Conservation (phyloP, 345 rosid species). For the Arabis hirsuta region DNA sequence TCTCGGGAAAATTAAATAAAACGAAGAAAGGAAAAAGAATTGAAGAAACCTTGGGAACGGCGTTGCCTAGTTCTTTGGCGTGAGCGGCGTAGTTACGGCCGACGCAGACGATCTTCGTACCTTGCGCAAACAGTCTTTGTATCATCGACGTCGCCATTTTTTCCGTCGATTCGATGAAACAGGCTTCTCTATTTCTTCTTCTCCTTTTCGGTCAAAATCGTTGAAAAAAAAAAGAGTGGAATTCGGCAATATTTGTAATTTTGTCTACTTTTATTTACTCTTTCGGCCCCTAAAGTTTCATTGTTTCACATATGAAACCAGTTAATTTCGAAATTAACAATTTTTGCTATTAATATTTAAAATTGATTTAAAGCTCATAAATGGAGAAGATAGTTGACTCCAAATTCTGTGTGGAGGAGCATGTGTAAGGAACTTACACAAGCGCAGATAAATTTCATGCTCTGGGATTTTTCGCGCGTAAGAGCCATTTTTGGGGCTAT, state of each 20-base stretch:
- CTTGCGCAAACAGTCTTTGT: constrained; percentile 63
- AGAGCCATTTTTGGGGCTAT: too few relatives aligned
- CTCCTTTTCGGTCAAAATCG: neutral
- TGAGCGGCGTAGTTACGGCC: constrained; percentile 99
- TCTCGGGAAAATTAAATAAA: neutral
- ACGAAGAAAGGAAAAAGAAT: too few relatives aligned
- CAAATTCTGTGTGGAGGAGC: too few relatives aligned
- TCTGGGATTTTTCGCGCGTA: too few relatives aligned
- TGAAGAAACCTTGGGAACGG: constrained; percentile 78
- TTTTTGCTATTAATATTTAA: neutral
- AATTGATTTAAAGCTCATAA: too few relatives aligned
- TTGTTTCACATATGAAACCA: neutral
- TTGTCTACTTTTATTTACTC: neutral
- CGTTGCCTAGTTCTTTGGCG: constrained; percentile 97
- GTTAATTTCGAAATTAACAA: neutral
- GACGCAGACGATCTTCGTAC: constrained; percentile 92
- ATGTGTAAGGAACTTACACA: too few relatives aligned
- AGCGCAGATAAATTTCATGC: too few relatives aligned
- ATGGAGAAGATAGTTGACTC: too few relatives aligned
- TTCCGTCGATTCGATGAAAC: constrained; percentile 15
- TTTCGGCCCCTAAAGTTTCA: neutral
- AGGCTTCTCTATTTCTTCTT: neutral
- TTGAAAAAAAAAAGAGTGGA: neutral
- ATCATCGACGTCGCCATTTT: constrained; percentile 51
- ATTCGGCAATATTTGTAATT: constrained; percentile 2